Conservation (phyloP, 192 early-diverging fungal genomes). For the Coemansia sp. region DNA sequence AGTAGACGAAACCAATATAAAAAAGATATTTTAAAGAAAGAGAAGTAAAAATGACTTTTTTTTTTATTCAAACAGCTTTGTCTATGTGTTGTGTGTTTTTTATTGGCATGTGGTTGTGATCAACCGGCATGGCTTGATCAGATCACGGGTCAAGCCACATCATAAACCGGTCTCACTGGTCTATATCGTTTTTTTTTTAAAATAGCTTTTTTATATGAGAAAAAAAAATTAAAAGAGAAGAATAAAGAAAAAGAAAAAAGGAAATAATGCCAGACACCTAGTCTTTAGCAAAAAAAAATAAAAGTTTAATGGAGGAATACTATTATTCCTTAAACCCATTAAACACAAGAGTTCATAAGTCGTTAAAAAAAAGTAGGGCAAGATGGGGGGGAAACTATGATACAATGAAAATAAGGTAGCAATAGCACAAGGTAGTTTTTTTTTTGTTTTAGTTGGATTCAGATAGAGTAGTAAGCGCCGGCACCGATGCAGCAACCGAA, state of each 20-base stretch:
- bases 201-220: background rate
- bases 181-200: background rate
- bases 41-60: background rate
- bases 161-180: background rate
- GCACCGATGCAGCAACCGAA: background rate
- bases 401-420: too few species aligned
- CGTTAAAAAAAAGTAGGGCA: too few species aligned
- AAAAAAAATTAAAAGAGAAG: slow-evolving; percentile 3
- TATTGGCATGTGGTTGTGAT: too few species aligned
- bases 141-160: too few species aligned
- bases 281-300: background rate
- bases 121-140: too few species aligned
- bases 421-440: background rate
- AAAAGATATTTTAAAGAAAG: too few species aligned
- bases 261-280: background rate
- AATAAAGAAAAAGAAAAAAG: slow-evolving; percentile 6
- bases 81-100: too few species aligned
- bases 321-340: too few species aligned
- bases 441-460: background rate
- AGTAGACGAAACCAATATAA: too few species aligned
- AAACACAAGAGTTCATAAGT: too few species aligned
- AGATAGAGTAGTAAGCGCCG: background rate
- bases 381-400: too few species aligned
- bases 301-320: background rate
- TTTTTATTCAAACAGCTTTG: too few species aligned